phyloP scores from a whole-genome alignment of 202 grass and related monocot species.

The Carex arenaria region DNA sequence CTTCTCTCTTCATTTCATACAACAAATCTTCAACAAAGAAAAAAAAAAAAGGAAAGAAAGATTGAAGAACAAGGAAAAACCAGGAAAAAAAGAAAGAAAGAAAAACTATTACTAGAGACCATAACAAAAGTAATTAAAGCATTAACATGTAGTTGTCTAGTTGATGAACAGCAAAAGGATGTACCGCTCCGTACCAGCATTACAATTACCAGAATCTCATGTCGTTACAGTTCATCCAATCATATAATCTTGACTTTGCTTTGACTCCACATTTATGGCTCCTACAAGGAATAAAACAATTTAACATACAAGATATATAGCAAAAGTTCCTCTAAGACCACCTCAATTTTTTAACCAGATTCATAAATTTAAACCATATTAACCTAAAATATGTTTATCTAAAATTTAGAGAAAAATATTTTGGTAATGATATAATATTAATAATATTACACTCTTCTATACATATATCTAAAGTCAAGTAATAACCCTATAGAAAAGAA shows the following conservation, averaged over 20 bases:
- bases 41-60: conserved; percentile 1
- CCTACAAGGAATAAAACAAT: conserved; percentile 18
- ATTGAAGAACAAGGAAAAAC: conserved; percentile 3
- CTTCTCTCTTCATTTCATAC: conserved; percentile 13
- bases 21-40: conserved; percentile 14
- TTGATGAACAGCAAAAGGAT: conserved; percentile 17
- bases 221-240: neutral
- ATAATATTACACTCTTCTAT: neutral
- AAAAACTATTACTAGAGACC: neutral
- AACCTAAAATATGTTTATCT: no score
- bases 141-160: conserved; percentile 25
- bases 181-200: conserved; percentile 9
- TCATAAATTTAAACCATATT: neutral
- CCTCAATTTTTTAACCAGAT: neutral
- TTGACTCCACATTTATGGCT: conserved; percentile 17
- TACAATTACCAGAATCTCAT: conserved; percentile 7
- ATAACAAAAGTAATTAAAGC: neutral
- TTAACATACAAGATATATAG: neutral
- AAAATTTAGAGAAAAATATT: neutral
- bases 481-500: neutral
- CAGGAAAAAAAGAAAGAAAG: neutral
- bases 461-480: neutral
- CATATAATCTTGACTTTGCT: conserved; percentile 16
- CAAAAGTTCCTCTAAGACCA: neutral
- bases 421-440: neutral